Percentiles rank a stretch among this genome's conserved stretches.
These are phyloP conservation scores for Phytophthora hybrid DNA, from an alignment of 352 stramenopile genomes.

Conservation along the genomic window DNA sequence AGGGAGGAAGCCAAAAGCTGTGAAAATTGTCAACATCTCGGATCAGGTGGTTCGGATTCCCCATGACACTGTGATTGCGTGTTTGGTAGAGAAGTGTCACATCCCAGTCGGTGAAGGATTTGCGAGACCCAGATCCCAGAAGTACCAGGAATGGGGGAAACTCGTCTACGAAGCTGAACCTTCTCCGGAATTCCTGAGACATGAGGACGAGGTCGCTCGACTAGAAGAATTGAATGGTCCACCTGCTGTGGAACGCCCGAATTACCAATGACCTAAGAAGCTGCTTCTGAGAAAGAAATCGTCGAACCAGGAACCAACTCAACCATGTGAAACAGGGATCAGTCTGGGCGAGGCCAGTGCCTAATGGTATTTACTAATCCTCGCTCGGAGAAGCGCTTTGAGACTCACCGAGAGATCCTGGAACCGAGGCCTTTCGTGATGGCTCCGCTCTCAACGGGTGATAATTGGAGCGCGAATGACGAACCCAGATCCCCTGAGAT, in stretches of 20 bases:
- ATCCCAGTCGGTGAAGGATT: background rate
- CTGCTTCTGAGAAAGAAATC: background rate
- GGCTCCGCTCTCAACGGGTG: background rate
- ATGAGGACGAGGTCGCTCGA: background rate
- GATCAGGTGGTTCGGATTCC: background rate
- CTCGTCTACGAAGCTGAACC: slow-evolving; percentile 7
- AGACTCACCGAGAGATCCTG: background rate
- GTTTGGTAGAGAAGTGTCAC: background rate
- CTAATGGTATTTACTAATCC: background rate
- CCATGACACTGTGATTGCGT: background rate
- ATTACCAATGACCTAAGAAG: background rate
- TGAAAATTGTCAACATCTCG: slow-evolving; percentile 11
- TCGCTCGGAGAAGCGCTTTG: background rate
- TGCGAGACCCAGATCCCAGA: background rate
- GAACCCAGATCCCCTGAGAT: background rate
- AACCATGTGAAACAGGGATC: background rate
- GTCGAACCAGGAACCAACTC: background rate
- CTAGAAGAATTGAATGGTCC: background rate
- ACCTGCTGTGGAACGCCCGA: background rate
- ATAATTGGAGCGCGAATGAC: background rate
- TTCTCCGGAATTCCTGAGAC: background rate
- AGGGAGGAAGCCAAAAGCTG: background rate
- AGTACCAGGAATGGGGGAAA: slow-evolving; percentile 3
- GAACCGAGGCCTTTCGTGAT: background rate
- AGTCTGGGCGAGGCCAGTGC: background rate